Base-by-base conservation (phyloP, 495 filamentous ascomycete species). In the Ascodesmis nigricans region DNA sequence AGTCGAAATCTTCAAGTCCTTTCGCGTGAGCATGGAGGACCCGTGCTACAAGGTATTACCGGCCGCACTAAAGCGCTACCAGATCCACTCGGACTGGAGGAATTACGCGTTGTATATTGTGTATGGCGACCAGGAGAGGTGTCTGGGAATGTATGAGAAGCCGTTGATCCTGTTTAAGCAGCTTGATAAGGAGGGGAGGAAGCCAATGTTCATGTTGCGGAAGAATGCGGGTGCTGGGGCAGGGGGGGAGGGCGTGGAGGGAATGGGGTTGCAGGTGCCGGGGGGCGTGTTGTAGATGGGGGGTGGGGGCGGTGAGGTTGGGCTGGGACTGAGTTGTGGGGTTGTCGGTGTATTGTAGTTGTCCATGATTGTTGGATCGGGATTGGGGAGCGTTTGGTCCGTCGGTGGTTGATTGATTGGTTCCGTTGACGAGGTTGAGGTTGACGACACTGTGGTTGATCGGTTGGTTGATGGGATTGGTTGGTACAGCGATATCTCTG, bases 161-260 rank as follows among this genome's bases (percentile, higher is more conserved):
- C 87, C 87, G 15, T 62, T 97, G 26, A 80, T 91, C 37, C 59
- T 97, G 38, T 97, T 97, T 61, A 97, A 97, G 59, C 83, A 93
- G 47, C 60, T 95, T 28, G 82, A 92, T 53, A 78, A 76, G 46
- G 87, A 97, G 57, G 90, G 90, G 8, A 73, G 80, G 54, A 97
- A 97, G 51, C 87, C 87, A 21, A 95, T 97, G 87, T 97, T 95
- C 51, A 97, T 97, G 87, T 56, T 97, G 25, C 60, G 87, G 31
- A 39, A 48, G 30, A 52, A 52, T 28, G 48, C 46, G 5, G 45
- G 45, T 17, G 45, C 33, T 32, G 43, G 45, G 15, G 18, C 35
- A 5, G 40, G 31, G n/a, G 41, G 35, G 1, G 39, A 38, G 17
- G 37, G 25, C 10, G 26, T 14, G 13, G 15, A 22, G 5, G 35